Evolutionary conservation across 2,329 filamentous ascomycete genomes (phyloP).

Genomic region (Fonsecaea pedrosoi): DNA sequence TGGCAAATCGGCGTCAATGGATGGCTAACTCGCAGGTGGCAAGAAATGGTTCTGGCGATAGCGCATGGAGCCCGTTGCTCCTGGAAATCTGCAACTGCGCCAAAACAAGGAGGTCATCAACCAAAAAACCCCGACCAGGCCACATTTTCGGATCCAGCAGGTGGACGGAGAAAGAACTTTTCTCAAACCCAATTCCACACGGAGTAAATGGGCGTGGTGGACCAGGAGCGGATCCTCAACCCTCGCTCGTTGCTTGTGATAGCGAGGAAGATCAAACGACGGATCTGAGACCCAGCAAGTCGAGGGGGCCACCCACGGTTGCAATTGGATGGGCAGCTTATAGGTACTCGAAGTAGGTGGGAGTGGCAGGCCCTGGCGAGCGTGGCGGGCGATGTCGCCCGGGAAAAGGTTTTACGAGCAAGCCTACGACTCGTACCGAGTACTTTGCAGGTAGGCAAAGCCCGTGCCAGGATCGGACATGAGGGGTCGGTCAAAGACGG

Average conservation of each 20-base stretch:
- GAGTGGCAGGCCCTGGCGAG: too few species aligned
- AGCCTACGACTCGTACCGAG: background rate
- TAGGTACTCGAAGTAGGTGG: too few species aligned
- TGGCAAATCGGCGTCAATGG: background rate
- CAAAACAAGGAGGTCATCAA: background rate
- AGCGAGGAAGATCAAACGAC: slow-evolving; percentile 5
- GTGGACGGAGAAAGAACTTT: background rate
- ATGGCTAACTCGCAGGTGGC: background rate
- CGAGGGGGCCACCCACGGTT: background rate
- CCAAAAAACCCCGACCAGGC: background rate
- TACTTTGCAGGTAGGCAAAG: background rate
- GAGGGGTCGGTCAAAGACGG: background rate
- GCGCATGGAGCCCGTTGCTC: background rate
- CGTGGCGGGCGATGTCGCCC: background rate
- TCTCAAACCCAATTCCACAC: background rate
- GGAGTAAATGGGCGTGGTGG: background rate
- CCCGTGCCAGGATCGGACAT: background rate
- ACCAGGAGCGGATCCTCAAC: background rate
- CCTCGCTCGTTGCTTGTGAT: background rate
- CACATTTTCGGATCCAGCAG: slow-evolving; percentile 1
- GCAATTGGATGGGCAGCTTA: background rate
- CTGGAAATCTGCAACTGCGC: background rate
- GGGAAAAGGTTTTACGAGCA: background rate
- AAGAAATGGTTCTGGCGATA: background rate
- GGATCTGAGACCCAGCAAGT: slow-evolving; percentile 3